Evolutionary conservation across 495 filamentous ascomycete species (phyloP).

Genomic region (Penicillium silybi): DNA sequence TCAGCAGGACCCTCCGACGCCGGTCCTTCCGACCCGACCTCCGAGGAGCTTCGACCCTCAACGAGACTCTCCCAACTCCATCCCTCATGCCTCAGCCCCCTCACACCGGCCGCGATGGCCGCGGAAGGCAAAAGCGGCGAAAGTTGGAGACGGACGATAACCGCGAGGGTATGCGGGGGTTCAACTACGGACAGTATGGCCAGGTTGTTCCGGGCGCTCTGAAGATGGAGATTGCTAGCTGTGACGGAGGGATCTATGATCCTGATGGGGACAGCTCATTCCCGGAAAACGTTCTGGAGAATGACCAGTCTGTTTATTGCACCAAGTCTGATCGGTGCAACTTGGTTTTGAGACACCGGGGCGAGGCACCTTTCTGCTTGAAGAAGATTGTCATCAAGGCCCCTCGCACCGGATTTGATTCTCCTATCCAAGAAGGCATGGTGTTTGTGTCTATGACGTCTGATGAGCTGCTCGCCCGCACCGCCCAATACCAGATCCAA

Average conservation of each 20-base stretch:
- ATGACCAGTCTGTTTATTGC: conserved; percentile 83
- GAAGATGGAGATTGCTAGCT: conserved; percentile 81
- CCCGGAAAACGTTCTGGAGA: conserved; percentile 76
- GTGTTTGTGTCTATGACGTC: conserved; percentile 84
- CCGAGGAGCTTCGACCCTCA: conserved; percentile 8
- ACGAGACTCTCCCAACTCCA: conserved; percentile 43
- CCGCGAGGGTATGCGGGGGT: conserved; percentile 49
- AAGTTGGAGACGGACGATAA: conserved; percentile 65
- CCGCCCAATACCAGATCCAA: conserved; percentile 71
- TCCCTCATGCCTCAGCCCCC: conserved; percentile 35
- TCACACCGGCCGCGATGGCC: conserved; percentile 23
- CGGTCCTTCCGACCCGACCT: conserved; percentile 9
- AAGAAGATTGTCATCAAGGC: conserved; percentile 86
- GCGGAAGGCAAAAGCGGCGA: conserved; percentile 62
- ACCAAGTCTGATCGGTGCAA: conserved; percentile 81
- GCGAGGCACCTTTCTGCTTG: conserved; percentile 71
- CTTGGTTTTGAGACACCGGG: conserved; percentile 74
- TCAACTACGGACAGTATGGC: conserved; percentile 76
- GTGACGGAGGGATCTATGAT: conserved; percentile 79
- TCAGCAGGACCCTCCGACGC: conserved; percentile 8
- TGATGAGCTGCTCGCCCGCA: conserved; percentile 68
- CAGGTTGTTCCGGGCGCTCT: conserved; percentile 77
- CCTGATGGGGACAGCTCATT: conserved; percentile 53
- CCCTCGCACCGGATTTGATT: conserved; percentile 73
- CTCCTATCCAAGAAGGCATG: conserved; percentile 89